Evolutionary conservation across 805 yeast genomes (phyloP).

Genomic region (Sugiyamaella marilandica): DNA sequence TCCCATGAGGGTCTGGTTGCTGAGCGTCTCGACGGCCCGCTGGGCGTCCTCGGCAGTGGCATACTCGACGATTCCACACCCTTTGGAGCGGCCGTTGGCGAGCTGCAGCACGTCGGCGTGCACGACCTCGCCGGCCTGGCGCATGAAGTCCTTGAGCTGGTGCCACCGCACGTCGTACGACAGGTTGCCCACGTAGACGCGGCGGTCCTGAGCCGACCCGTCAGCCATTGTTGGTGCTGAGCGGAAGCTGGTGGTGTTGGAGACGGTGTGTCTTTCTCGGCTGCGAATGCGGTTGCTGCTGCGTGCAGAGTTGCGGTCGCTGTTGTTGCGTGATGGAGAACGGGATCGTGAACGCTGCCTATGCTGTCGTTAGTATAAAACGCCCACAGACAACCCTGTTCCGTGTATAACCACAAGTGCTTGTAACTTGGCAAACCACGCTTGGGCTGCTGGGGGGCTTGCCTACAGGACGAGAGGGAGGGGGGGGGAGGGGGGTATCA

Average conservation of each 20-base stretch:
- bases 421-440: background rate
- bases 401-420: background rate
- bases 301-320: background rate
- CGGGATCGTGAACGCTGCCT: background rate
- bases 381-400: background rate
- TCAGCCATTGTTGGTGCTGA: background rate
- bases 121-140: conserved; percentile 55
- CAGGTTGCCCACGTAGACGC: conserved; percentile 42
- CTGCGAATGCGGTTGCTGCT: background rate
- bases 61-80: conserved; percentile 69
- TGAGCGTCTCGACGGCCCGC: conserved; percentile 63
- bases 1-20: conserved; percentile 60
- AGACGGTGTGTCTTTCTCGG: background rate
- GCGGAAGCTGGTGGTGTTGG: background rate
- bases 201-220: conserved; percentile 32
- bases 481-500: background rate
- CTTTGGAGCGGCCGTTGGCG: conserved; percentile 66
- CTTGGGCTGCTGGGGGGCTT: background rate
- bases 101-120: conserved; percentile 79
- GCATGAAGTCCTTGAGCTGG: conserved; percentile 36
- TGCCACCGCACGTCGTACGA: conserved; percentile 37
- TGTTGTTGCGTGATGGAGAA: background rate
- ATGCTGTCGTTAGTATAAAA: background rate
- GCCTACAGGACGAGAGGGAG: too few species aligned
- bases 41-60: conserved; percentile 58